Evolutionary conservation across 257 asterid genomes (phyloP), one percentile per base, ranked within the genome.

Genomic region (Verbascum thapsus): DNA sequence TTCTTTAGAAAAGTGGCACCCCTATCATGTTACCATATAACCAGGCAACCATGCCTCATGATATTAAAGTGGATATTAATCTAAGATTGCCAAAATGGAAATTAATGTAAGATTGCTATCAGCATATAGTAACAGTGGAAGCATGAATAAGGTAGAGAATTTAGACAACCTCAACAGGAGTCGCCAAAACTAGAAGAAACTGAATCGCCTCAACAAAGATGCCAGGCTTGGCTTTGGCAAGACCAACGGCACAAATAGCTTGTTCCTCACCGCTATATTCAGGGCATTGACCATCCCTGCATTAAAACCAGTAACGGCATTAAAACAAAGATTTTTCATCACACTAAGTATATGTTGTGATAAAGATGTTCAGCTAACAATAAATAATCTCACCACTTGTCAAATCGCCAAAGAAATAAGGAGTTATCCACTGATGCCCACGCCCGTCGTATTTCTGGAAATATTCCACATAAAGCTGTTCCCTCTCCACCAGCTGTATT

Each of bases 341-440:
- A 4, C 45, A 40, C 64, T 32, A 38, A 61, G 12, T 18, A 40
- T 56, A 26, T 30, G 40, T 23, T 10, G 10, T n/a, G 53, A 61
- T 64, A 13, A 13, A 56, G 42, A 64, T 39, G 57, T 53, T 34
- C 15, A 18, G 41, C 47, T 26, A 30, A 34, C 22, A 52, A 43
- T 11, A 55, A 12, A 10, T 63, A 61, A 52, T 43, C 88, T 81
- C 66, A 92, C 99, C 97, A 85, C 79, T 92, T 92, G 72, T 92
- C 96, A 64, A 92, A 92, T 53, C 99, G 80, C 99, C 97, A 92
- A 62, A 92, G 87, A 73, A 85, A 89, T 62, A 89, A 77, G 16
- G 97, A 81, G 80, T 89, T 87, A 67, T 92, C 99, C 53, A 92
- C 97, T 4, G 99, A 89, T 55, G 99, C 99, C 99, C 97, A 92